Conservation (phyloP, 805 yeast genomes). For the Sugiyamaella qingdaonensis region DNA sequence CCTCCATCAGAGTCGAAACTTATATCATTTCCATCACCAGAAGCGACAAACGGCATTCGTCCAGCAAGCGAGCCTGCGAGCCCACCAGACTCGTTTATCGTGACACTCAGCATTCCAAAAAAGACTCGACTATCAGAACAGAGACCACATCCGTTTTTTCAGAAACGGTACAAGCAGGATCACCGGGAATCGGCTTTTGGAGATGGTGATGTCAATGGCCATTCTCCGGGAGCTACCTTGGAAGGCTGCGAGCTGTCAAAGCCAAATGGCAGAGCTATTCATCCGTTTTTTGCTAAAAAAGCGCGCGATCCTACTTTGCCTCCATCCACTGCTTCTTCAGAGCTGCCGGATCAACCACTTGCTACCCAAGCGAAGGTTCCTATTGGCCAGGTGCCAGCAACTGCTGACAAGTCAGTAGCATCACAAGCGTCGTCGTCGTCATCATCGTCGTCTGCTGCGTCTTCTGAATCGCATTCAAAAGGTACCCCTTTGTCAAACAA, state of each 20-base stretch:
- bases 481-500: background rate
- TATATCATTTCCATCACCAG: too few species aligned
- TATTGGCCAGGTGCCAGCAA: background rate
- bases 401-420: background rate
- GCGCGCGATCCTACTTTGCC: background rate
- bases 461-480: too few species aligned
- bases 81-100: background rate
- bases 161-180: background rate
- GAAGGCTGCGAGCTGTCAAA: background rate
- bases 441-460: too few species aligned
- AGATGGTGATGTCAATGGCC: background rate
- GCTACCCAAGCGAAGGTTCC: background rate
- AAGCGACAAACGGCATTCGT: too few species aligned
- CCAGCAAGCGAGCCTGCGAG: too few species aligned
- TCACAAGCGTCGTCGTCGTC: too few species aligned
- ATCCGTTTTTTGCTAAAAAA: constrained; percentile 13
- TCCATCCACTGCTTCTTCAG: background rate
- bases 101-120: background rate
- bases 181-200: background rate
- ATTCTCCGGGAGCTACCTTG: too few species aligned
- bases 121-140: background rate
- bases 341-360: background rate
- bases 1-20: too few species aligned
- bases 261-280: constrained; percentile 1
- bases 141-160: background rate